phyloP scores from a whole-genome alignment of 768 basidiomycete species.

The Pulveroboletus sp. region DNA sequence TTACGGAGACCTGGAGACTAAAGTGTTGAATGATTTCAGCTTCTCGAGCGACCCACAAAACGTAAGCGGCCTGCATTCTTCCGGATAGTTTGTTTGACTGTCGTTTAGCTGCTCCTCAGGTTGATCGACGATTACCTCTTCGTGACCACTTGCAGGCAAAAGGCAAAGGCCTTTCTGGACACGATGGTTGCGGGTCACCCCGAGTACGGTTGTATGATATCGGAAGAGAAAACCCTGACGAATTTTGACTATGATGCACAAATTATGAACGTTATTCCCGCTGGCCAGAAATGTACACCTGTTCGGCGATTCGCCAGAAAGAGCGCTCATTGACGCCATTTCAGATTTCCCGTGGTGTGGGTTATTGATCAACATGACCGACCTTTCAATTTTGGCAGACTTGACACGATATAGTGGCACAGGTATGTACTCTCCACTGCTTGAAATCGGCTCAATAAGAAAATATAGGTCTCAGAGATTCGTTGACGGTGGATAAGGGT shows the following conservation, averaged over 20 bases:
- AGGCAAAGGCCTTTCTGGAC: slow-evolving; percentile 67
- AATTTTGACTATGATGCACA: slow-evolving; percentile 72
- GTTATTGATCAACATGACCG: slow-evolving; percentile 67
- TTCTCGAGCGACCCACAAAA: slow-evolving; percentile 58
- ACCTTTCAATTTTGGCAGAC: slow-evolving; percentile 78
- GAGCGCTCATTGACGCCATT: not conserved
- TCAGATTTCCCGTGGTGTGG: slow-evolving; percentile 97
- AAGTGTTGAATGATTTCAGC: slow-evolving; percentile 34
- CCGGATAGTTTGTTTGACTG: not conserved
- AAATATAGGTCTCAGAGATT: slow-evolving; percentile 54
- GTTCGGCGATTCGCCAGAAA: not conserved
- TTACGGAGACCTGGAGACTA: slow-evolving; percentile 86
- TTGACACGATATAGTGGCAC: slow-evolving; percentile 64
- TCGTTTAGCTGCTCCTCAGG: slow-evolving; percentile 66
- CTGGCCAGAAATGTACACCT: slow-evolving; percentile 41
- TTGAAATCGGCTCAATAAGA: not conserved
- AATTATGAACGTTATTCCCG: slow-evolving; percentile 51
- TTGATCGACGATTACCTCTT: slow-evolving; percentile 95
- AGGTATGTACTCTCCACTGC: slow-evolving; percentile 41
- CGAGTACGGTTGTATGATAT: slow-evolving; percentile 92
- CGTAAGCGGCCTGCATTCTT: slow-evolving; percentile 43
- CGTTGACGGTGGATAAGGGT: slow-evolving; percentile 68
- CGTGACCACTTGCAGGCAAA: slow-evolving; percentile 61
- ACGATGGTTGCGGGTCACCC: slow-evolving; percentile 85
- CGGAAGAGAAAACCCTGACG: slow-evolving; percentile 82